Evolutionary conservation across 345 rosid species (phyloP).

Genomic region (Populus simonii): DNA sequence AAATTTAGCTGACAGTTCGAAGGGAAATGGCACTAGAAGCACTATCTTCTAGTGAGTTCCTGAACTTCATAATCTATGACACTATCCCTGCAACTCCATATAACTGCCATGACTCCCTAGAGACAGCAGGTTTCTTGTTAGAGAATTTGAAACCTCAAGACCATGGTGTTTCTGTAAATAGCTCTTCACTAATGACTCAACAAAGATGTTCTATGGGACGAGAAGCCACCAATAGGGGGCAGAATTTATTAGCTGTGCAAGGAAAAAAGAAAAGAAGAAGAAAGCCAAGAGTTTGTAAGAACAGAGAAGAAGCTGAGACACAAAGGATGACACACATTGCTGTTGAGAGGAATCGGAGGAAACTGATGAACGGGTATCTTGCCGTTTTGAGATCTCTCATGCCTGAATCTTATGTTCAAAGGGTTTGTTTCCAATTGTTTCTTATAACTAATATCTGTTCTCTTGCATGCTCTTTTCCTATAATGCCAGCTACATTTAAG

Average conservation of each 20-base stretch:
- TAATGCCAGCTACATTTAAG: not conserved
- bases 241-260: slow-evolving; percentile 28
- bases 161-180: slow-evolving; percentile 23
- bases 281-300: slow-evolving; percentile 72
- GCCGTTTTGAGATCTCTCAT: slow-evolving; percentile 74
- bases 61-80: slow-evolving; percentile 59
- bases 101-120: slow-evolving; percentile 28
- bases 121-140: slow-evolving; percentile 8
- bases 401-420: slow-evolving; percentile 80
- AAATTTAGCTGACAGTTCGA: not conserved
- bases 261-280: slow-evolving; percentile 70
- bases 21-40: slow-evolving; percentile 54
- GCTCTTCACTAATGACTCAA: slow-evolving; percentile 9
- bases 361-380: slow-evolving; percentile 84
- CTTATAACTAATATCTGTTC: not conserved
- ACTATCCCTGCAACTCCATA: slow-evolving; percentile 58
- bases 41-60: slow-evolving; percentile 63
- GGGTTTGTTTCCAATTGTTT: slow-evolving; percentile 40
- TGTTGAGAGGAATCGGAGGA: slow-evolving; percentile 83
- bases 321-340: slow-evolving; percentile 93
- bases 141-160: slow-evolving; percentile 19
- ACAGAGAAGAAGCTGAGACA: slow-evolving; percentile 79
- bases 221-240: slow-evolving; percentile 12
- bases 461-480: not conserved
- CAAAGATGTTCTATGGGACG: slow-evolving; percentile 4